These are phyloP conservation scores for Aspergillus awamori DNA, from an alignment of 2,329 filamentous ascomycete species.

Conservation along the genomic window DNA sequence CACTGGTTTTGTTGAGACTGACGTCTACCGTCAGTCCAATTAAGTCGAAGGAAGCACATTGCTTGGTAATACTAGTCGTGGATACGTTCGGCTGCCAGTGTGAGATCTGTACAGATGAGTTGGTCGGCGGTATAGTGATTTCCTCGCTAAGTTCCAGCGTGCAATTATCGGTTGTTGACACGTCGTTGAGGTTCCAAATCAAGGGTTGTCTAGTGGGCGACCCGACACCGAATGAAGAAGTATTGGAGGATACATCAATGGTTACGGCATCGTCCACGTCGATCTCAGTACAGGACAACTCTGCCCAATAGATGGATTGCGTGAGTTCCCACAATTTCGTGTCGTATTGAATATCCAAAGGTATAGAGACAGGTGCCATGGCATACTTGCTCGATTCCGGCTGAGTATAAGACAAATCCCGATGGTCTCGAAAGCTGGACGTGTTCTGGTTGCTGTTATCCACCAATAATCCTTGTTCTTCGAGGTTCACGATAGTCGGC, in stretches of 20 bases:
- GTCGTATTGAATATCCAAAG: slow-evolving; percentile 5
- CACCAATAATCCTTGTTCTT: not conserved
- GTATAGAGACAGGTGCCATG: slow-evolving; percentile 10
- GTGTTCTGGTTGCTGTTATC: not conserved
- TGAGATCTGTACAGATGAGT: slow-evolving; percentile 1
- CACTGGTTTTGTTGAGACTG: not conserved
- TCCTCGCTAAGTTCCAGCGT: slow-evolving; percentile 1
- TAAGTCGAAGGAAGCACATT: slow-evolving; percentile 5
- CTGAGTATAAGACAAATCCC: not conserved
- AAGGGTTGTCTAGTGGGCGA: not conserved
- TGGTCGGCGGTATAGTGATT: slow-evolving; percentile 5
- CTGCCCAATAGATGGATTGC: slow-evolving; percentile 12
- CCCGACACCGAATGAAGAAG: not conserved
- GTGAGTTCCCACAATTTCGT: slow-evolving; percentile 11
- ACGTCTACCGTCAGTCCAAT: not conserved
- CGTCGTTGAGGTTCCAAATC: not conserved
- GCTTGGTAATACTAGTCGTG: not conserved
- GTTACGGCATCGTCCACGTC: not conserved
- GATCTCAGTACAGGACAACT: slow-evolving; percentile 6
- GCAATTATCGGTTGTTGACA: not conserved
- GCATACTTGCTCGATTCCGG: slow-evolving; percentile 7
- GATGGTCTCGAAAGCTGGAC: not conserved
- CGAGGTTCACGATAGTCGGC: slow-evolving; percentile 6
- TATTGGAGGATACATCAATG: not conserved
- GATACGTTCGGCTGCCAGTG: slow-evolving; percentile 7